Evolutionary conservation across 164 flowering plant genomes (phyloP), one percentile per base, ranked within the genome.

Genomic region (Chimonanthus salicifolius): DNA sequence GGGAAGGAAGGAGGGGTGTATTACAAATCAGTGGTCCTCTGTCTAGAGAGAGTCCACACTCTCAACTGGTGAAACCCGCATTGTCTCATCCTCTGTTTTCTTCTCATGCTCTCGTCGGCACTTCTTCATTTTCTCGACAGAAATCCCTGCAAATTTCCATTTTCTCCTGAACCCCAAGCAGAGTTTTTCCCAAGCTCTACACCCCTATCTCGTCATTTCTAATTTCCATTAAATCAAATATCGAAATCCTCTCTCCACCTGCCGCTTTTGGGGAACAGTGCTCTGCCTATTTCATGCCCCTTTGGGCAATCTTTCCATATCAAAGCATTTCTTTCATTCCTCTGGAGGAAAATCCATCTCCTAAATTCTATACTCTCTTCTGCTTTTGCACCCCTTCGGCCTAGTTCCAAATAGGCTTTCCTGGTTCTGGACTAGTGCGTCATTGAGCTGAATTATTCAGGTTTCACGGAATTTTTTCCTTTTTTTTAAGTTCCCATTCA

Each of bases 31-130:
- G 79, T 71, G 84, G 88, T 80, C 83, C 78, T 62, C 44, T 48
- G 21, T 74, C 70, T 16, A 54, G 60, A 1, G 33, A 54, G 60
- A 3, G 4, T 2, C n/a, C 60, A 49, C 64, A 10, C 9, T 3
- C 64, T 21, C 49, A 70, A 66, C 69, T 63, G 77, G 74, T 68
- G 81, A 64, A 78, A 72, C 67, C 20, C 72, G 78, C 71, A 6
- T 79, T 85, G 91, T 85, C 89, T 71, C 82, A 72, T 83, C 71
- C 80, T 70, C 79, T 78, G 86, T 80, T 83, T 33, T 83, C 83
- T 80, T 80, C 79, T 78, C 76, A 3, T 48, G 45, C 64, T 6
- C 72, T 74, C 77, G n/a, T 48, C 44, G 43, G 66, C 71, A 18
- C 64, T 54, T 68, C 66, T 74, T 33, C 33, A 72, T 64, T 65